Percentiles rank a stretch among this genome's conserved stretches.
Conservation (phyloP, 1,139 yeast genomes). For the Saccharomyces hybrid region DNA sequence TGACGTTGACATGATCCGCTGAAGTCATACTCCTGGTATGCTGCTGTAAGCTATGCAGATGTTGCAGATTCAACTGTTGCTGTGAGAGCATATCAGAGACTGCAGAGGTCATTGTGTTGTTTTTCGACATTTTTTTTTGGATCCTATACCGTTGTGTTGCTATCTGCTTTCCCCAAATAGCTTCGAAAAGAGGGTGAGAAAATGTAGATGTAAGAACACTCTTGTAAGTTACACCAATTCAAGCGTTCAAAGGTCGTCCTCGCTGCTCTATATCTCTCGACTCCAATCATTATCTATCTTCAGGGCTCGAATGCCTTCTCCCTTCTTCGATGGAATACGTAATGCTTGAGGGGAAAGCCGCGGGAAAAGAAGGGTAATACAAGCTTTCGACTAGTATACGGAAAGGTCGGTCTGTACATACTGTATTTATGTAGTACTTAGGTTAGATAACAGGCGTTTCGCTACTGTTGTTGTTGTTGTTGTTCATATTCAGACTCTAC, state of each 20-base stretch:
- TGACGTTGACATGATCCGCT: slow-evolving; percentile 4
- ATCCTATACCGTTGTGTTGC: neutral
- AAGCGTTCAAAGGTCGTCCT: neutral
- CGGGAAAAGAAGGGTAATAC: neutral
- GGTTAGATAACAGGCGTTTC: no score
- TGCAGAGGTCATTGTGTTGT: slow-evolving; percentile 33
- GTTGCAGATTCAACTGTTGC: slow-evolving; percentile 33
- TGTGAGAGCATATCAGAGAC: slow-evolving; percentile 33
- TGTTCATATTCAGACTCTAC: slow-evolving; percentile 8
- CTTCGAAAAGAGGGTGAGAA: neutral
- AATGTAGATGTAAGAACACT: neutral
- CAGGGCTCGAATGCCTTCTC: neutral
- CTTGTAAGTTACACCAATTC: neutral
- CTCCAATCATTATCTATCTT: neutral
- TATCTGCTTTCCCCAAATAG: neutral
- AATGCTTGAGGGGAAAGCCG: neutral
- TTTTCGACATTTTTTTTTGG: slow-evolving; percentile 24
- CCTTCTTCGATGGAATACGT: neutral
- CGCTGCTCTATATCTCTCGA: neutral
- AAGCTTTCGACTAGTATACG: neutral
- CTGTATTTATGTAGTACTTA: no score
- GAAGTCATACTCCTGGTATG: slow-evolving; percentile 15
- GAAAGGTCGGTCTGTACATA: neutral
- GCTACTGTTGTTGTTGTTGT: slow-evolving; percentile 2
- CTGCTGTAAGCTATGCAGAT: slow-evolving; percentile 29